Percentiles rank a stretch among this genome's conserved stretches.
Evolutionary conservation across 2,329 filamentous ascomycete genomes (phyloP).

Genomic region (Ophiocordyceps sinensis): DNA sequence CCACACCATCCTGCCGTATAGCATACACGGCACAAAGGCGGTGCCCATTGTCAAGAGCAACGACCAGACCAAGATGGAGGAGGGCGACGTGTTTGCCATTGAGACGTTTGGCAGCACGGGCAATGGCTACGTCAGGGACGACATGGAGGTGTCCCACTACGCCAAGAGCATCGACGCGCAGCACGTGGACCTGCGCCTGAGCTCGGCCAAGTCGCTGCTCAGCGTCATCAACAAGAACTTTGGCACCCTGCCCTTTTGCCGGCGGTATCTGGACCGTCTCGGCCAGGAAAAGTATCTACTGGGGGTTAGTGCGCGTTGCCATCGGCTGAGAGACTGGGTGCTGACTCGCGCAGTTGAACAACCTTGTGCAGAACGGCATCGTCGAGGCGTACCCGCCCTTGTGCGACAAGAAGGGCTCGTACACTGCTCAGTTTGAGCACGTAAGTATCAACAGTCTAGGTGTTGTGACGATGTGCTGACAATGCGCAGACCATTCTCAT

Average conservation of each 20-base stretch:
- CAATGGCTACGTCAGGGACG: conserved; percentile 73
- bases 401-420: conserved; percentile 84
- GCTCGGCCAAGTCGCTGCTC: conserved; percentile 72
- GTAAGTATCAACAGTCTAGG: conserved; percentile 36
- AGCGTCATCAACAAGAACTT: conserved; percentile 95
- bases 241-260: conserved; percentile 79
- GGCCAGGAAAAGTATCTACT: conserved; percentile 90
- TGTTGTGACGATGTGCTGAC: too few species aligned
- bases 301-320: conserved; percentile 42
- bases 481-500: conserved; percentile 53
- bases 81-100: conserved; percentile 88
- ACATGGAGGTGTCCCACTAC: conserved; percentile 85
- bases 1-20: conserved; percentile 79
- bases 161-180: conserved; percentile 59
- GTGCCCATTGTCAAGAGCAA: conserved; percentile 84
- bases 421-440: conserved; percentile 90
- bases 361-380: conserved; percentile 66
- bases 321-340: background rate
- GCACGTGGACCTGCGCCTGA: conserved; percentile 61
- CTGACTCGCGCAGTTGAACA: conserved; percentile 51
- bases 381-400: conserved; percentile 85
- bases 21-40: conserved; percentile 85
- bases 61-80: conserved; percentile 93
- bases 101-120: conserved; percentile 94
- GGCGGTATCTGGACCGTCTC: conserved; percentile 81